Evolutionary conservation across 2,329 filamentous ascomycete genomes (phyloP).

Genomic region (Pezicula carpinea): DNA sequence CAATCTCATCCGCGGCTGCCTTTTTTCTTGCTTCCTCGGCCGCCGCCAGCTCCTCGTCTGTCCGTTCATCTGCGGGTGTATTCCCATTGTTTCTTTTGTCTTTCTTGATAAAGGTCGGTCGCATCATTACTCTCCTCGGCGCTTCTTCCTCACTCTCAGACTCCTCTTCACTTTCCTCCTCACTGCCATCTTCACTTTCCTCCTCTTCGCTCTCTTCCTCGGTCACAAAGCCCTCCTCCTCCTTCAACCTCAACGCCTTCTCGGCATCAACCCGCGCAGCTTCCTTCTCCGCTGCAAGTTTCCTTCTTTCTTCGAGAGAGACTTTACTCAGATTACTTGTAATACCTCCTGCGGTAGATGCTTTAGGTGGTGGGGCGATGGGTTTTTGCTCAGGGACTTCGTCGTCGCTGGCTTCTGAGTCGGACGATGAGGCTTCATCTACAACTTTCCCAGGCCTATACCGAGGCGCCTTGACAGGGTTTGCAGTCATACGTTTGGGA

Average conservation of each 20-base stretch:
- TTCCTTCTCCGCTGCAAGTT: slow-evolving; percentile 43
- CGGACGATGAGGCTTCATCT: slow-evolving; percentile 40
- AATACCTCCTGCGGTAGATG: slow-evolving; percentile 51
- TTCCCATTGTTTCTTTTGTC: slow-evolving; percentile 39
- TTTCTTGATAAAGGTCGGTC: slow-evolving; percentile 61
- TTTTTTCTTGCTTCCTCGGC: slow-evolving; percentile 62
- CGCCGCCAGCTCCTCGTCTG: slow-evolving; percentile 37
- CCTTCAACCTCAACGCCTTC: slow-evolving; percentile 34
- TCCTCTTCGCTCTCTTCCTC: slow-evolving; percentile 32
- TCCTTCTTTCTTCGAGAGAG: slow-evolving; percentile 44
- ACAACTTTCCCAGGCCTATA: slow-evolving; percentile 80
- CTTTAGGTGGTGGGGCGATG: slow-evolving; percentile 52
- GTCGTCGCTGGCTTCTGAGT: slow-evolving; percentile 45
- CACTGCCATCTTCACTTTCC: slow-evolving; percentile 21
- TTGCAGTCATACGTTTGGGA: slow-evolving; percentile 88
- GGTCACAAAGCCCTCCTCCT: slow-evolving; percentile 60
- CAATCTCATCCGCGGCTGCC: slow-evolving; percentile 69
- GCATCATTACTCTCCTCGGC: slow-evolving; percentile 52
- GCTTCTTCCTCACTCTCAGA: slow-evolving; percentile 52
- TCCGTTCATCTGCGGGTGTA: slow-evolving; percentile 26
- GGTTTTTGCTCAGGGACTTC: slow-evolving; percentile 31
- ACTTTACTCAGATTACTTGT: slow-evolving; percentile 48
- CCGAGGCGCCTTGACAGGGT: slow-evolving; percentile 73
- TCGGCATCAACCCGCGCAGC: slow-evolving; percentile 42
- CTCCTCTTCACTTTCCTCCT: slow-evolving; percentile 25